Percentiles rank a stretch among this genome's conserved stretches.
These are phyloP conservation scores for Capronia coronata DNA, from an alignment of 2,329 filamentous ascomycete species.

Conservation along the genomic window DNA sequence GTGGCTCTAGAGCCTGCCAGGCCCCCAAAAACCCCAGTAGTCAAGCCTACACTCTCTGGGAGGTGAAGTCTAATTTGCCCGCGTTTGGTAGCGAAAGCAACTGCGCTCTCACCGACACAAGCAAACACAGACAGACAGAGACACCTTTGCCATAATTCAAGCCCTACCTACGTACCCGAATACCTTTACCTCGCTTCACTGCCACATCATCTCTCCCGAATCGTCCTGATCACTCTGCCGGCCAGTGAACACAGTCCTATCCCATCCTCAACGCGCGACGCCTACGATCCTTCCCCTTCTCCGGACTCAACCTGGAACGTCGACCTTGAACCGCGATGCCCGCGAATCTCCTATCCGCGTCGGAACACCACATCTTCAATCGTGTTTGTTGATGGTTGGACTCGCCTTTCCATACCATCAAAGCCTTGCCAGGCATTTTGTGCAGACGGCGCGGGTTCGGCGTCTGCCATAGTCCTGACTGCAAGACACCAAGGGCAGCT, in stretches of 20 bases:
- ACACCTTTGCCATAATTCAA: neutral
- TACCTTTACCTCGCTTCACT: neutral
- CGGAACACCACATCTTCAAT: slow-evolving; percentile 10
- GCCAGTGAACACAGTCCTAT: slow-evolving; percentile 11
- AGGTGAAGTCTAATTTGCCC: slow-evolving; percentile 1
- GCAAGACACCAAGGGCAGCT: slow-evolving; percentile 6
- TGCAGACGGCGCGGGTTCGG: slow-evolving; percentile 21
- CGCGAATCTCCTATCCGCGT: slow-evolving; percentile 12
- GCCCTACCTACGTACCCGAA: slow-evolving; percentile 1
- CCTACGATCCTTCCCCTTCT: slow-evolving; percentile 1
- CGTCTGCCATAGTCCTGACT: slow-evolving; percentile 9
- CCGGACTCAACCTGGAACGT: neutral
- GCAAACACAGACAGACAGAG: neutral
- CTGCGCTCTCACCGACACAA: neutral
- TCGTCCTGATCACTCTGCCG: slow-evolving; percentile 2
- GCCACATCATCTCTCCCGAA: neutral
- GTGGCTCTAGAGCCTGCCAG: neutral
- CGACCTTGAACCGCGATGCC: slow-evolving; percentile 10
- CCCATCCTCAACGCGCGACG: slow-evolving; percentile 3
- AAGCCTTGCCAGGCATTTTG: slow-evolving; percentile 9
- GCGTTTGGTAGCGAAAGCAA: slow-evolving; percentile 1
- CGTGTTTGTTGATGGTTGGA: slow-evolving; percentile 23
- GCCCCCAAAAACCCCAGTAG: neutral
- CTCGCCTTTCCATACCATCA: slow-evolving; percentile 4
- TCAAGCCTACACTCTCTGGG: neutral